Conservation (phyloP, 1,284 basidiomycete species). For the Ustilago shanxiensis region DNA sequence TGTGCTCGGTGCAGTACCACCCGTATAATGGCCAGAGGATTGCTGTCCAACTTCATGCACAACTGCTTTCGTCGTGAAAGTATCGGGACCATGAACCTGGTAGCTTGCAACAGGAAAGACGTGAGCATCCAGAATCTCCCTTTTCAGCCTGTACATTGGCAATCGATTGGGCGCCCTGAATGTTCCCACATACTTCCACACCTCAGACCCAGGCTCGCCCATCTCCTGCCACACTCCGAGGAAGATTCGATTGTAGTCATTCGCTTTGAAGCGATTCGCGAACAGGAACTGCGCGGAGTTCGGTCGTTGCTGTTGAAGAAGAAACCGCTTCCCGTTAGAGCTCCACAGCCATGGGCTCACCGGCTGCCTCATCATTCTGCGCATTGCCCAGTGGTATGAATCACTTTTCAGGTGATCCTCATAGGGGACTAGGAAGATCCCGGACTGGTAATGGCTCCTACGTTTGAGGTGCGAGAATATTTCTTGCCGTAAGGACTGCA, state of each 20-base stretch:
- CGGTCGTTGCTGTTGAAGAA: not conserved
- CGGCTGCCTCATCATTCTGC: not conserved
- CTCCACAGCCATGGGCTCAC: not conserved
- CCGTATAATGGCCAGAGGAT: no score
- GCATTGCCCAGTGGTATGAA: not conserved
- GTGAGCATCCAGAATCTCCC: no score
- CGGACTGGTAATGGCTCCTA: not conserved
- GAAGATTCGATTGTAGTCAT: not conserved
- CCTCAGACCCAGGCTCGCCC: not conserved
- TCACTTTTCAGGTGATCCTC: not conserved
- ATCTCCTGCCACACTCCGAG: constrained; percentile 10
- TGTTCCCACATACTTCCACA: constrained; percentile 6
- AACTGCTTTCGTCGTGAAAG: no score
- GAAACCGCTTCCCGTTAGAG: not conserved
- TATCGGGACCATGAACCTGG: no score
- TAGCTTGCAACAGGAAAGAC: no score
- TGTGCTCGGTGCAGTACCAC: no score
- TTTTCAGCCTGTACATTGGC: no score
- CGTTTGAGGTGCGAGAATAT: not conserved
- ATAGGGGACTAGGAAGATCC: not conserved
- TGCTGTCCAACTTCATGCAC: no score
- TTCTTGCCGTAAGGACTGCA: not conserved
- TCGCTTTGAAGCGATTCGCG: constrained; percentile 4
- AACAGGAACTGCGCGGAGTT: not conserved
- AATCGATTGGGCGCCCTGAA: constrained; percentile 1